Base-by-base conservation (phyloP, 2,329 filamentous ascomycete genomes). In the Coleophoma eucalyptorum region DNA sequence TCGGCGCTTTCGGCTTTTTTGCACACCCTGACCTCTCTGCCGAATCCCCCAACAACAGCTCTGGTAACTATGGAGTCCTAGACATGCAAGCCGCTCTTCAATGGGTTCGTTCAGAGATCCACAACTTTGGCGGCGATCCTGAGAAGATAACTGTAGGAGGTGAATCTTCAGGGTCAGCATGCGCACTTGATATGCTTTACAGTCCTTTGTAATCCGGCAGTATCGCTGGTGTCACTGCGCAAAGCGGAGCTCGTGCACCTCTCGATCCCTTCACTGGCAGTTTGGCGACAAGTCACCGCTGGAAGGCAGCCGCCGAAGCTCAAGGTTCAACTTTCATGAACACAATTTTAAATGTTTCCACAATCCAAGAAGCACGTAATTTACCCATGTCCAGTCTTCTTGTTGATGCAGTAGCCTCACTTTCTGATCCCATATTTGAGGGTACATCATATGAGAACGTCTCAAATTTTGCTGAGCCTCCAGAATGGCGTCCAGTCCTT, bases 141-240 rank as follows among this genome's bases (percentile, higher is more conserved):
- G 32, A 43, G 13, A 75, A 78, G 49, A 71, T 85, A 31, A 84
- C 79, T 4, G 62, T 83, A 46, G 80, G 80, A 75, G 83, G 81
- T 0, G 64, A 79, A 45, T 81, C 77, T 55, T 80, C 80, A 16
- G 80, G 80, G 4, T 77, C 78, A 4, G 82, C 85, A 62, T 81
- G 79, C 51, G 75, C 53, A 12, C 56, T 59, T 37, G 43, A 41
- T 33, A 51, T 59, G 42, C 41, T 42, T 19, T 58, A 51, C 42
- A 55, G 56, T 20, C 55, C 50, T 45, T 12, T 44, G 3, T 40
- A 49, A 20, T 46, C 59, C 42, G 50, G 57, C 2, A 54, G 56
- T 33, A 48, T 55, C 20, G 20, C 18, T 15, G 58, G 50, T n/a
- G 47, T 52, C 7, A 57, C 62, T 21, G 21, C 52, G 18, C 15